These are phyloP conservation scores for Flammula alnicola DNA, from an alignment of 1,284 basidiomycete genomes.

Conservation along the genomic window DNA sequence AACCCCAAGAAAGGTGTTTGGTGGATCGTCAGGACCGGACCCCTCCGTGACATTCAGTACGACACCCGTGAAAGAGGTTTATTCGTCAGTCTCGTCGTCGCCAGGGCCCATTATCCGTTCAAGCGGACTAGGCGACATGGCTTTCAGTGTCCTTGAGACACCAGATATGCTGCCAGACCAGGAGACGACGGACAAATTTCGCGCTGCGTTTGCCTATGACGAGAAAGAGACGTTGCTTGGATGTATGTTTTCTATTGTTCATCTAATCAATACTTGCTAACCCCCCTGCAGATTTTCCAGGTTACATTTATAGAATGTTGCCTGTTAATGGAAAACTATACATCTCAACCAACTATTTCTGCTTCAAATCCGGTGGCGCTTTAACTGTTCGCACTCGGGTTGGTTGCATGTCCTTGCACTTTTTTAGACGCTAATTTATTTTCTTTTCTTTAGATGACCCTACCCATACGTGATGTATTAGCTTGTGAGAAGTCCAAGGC, in stretches of 20 bases:
- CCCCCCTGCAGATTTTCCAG: slow-evolving; percentile 73
- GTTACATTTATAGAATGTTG: slow-evolving; percentile 84
- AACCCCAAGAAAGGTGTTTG: slow-evolving; percentile 55
- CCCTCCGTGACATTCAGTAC: slow-evolving; percentile 27
- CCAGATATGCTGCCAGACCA: slow-evolving; percentile 65
- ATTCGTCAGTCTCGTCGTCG: slow-evolving; percentile 46
- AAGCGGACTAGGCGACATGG: slow-evolving; percentile 57
- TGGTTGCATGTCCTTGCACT: slow-evolving; percentile 28
- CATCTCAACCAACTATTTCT: slow-evolving; percentile 87
- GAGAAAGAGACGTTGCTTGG: slow-evolving; percentile 87
- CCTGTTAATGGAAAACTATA: slow-evolving; percentile 88
- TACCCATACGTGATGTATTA: slow-evolving; percentile 89
- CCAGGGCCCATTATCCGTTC: slow-evolving; percentile 39
- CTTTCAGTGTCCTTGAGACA: slow-evolving; percentile 77
- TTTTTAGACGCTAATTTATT: not conserved
- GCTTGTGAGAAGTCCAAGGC: slow-evolving; percentile 86
- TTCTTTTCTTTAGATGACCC: slow-evolving; percentile 74
- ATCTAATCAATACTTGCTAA: slow-evolving; percentile 11
- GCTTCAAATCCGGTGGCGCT: slow-evolving; percentile 85
- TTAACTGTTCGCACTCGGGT: slow-evolving; percentile 80
- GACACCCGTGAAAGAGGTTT: slow-evolving; percentile 56
- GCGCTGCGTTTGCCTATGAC: slow-evolving; percentile 79
- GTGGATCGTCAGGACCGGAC: slow-evolving; percentile 28
- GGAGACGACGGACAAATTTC: slow-evolving; percentile 78
- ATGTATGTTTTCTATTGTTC: slow-evolving; percentile 56